These are phyloP conservation scores for Polygonum aviculare DNA, from an alignment of 148 eudicot species.

Conservation along the genomic window DNA sequence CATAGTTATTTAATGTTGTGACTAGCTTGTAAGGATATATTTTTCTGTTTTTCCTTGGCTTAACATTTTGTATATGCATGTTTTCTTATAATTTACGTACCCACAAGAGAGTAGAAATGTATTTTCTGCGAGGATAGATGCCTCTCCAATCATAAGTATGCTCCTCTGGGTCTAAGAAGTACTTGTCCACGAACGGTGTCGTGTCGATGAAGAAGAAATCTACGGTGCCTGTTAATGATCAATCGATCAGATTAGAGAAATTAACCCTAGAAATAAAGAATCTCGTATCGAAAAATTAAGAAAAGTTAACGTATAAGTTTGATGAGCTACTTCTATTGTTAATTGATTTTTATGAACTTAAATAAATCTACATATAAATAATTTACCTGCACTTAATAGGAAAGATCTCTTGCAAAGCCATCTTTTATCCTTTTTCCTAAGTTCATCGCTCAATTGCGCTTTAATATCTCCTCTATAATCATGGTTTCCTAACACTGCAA, in stretches of 20 bases:
- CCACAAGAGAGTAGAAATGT: conserved; percentile 30
- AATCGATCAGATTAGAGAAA: neutral
- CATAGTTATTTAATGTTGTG: too few species aligned
- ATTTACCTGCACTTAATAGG: conserved; percentile 32
- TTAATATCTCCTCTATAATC: conserved; percentile 71
- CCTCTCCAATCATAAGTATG: conserved; percentile 75
- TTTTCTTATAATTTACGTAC: neutral
- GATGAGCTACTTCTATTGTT: too few species aligned
- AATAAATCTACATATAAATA: neutral
- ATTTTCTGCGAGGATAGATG: conserved; percentile 36
- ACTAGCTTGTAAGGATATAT: neutral
- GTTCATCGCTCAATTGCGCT: conserved; percentile 59
- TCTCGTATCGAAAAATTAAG: too few species aligned
- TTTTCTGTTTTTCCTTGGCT: neutral
- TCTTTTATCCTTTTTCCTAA: conserved; percentile 43
- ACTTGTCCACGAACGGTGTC: conserved; percentile 56
- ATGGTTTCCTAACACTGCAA: conserved; percentile 71
- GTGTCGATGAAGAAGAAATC: conserved; percentile 83
- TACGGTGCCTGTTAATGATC: conserved; percentile 30
- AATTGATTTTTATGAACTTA: neutral
- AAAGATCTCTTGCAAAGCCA: conserved; percentile 72
- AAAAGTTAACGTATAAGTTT: too few species aligned
- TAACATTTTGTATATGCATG: neutral
- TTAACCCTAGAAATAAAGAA: neutral
- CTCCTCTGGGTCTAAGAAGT: conserved; percentile 31